Evolutionary conservation across 805 yeast genomes (phyloP), one percentile per base, ranked within the genome.

Genomic region (Lachancea sp.): DNA sequence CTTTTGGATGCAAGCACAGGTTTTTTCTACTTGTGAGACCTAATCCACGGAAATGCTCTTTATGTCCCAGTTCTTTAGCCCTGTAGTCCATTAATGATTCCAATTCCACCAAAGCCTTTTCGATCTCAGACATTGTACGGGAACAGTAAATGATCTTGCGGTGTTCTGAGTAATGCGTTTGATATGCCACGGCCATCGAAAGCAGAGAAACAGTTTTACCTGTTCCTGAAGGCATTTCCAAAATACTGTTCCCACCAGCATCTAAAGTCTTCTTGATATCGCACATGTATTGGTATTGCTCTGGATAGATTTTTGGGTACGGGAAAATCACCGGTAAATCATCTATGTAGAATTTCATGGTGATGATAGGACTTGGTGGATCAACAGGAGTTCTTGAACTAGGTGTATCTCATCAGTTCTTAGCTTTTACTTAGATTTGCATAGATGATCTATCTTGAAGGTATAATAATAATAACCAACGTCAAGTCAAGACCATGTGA

Each of bases 201-300:
- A 93, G 71, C 61, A 93, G 72, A 0, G 98, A 89, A 2, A 93
- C 85, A 32, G 99, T 93, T 63, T 93, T 93, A 36, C 99, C 99
- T 2, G 99, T 93, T 3, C 99, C 99, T 5, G 99, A 93, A 54
- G 99, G 99, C 99, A 93, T 93, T 69, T 93, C 99, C 59, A 93
- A 66, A 44, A 93, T 89, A 66, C 96, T 85, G 61, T 90, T 90
- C 11, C 99, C 99, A 1, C 97, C 98, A 1, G 85, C 95, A 71
- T 93, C 99, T 42, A 93, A 67, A 0, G 97, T 85, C 59, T 82
- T 80, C 69, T 93, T 93, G 53, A 93, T 84, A 64, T 91, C 98
- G 50, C 93, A 79, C 99, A 93, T 93, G 67, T 93, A 93, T 29
- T 90, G 93, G 73, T 93, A 93, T 64, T 93, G 99, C 67, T 93